phyloP scores from a whole-genome alignment of 2,329 filamentous ascomycete genomes.

The Cercospora beticola region DNA sequence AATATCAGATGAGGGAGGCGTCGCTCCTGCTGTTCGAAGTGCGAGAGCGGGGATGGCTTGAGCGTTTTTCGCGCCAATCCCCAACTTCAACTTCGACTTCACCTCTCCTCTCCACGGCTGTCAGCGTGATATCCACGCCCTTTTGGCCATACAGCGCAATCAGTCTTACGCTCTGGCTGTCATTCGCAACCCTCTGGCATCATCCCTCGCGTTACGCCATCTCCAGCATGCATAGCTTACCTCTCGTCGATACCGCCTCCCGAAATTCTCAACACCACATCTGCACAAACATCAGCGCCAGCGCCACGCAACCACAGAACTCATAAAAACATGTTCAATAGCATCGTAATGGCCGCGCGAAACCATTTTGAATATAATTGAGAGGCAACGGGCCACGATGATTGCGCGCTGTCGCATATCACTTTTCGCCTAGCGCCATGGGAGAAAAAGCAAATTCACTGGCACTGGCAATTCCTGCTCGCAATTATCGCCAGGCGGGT shows the following conservation, averaged over 20 bases:
- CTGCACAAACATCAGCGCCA: constrained; percentile 10
- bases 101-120: background rate
- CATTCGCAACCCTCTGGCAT: background rate
- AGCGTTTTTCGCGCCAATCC: constrained; percentile 6
- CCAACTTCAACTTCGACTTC: constrained; percentile 11
- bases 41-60: background rate
- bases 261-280: background rate
- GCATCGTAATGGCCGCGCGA: background rate
- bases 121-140: background rate
- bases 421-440: background rate
- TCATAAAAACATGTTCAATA: background rate
- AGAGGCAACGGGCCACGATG: background rate
- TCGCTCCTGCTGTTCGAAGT: background rate
- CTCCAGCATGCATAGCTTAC: background rate
- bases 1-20: background rate
- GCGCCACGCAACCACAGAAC: background rate
- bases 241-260: background rate
- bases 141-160: background rate
- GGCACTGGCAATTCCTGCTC: background rate
- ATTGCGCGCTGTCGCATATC: constrained; percentile 1
- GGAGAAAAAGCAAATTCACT: background rate
- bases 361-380: background rate
- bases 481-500: background rate
- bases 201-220: background rate
- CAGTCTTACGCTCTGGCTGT: background rate